phyloP scores from a whole-genome alignment of 352 stramenopile genomes.

The Phytophthora palmivora region DNA sequence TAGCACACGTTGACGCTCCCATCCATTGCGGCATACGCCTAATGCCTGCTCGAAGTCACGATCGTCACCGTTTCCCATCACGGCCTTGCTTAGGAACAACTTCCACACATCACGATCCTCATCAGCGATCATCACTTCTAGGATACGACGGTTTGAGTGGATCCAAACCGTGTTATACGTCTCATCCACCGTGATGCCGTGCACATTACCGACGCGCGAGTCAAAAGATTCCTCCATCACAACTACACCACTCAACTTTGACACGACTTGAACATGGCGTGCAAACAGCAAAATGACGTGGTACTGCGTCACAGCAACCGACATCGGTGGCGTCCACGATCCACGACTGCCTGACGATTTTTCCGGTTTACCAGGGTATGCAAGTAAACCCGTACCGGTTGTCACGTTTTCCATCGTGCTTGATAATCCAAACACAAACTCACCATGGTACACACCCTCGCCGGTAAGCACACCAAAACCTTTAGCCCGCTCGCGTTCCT shows the following conservation, averaged over 20 bases:
- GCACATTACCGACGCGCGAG: constrained; percentile 73
- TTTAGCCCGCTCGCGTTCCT: constrained; percentile 81
- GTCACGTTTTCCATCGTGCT: constrained; percentile 86
- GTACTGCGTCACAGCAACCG: constrained; percentile 91
- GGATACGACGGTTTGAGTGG: constrained; percentile 80
- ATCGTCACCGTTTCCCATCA: constrained; percentile 68
- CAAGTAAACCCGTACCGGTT: constrained; percentile 75
- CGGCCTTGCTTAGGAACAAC: constrained; percentile 90
- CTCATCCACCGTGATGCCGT: constrained; percentile 70
- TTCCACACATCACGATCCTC: constrained; percentile 95
- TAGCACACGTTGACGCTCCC: constrained; percentile 86
- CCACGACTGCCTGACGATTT: constrained; percentile 43
- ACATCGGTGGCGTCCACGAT: constrained; percentile 74
- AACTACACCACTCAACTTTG: constrained; percentile 87
- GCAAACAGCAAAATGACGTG: constrained; percentile 92
- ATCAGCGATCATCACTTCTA: constrained; percentile 80
- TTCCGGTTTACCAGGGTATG: constrained; percentile 72
- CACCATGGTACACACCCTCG: constrained; percentile 91
- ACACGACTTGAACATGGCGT: constrained; percentile 83
- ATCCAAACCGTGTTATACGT: constrained; percentile 89
- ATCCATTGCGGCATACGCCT: constrained; percentile 81
- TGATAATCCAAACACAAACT: constrained; percentile 76
- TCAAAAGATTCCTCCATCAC: constrained; percentile 89
- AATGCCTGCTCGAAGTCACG: constrained; percentile 92
- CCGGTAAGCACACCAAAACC: constrained; percentile 93